Base-by-base conservation (phyloP, 2,329 filamentous ascomycete species). In the Fusarium beomiforme region DNA sequence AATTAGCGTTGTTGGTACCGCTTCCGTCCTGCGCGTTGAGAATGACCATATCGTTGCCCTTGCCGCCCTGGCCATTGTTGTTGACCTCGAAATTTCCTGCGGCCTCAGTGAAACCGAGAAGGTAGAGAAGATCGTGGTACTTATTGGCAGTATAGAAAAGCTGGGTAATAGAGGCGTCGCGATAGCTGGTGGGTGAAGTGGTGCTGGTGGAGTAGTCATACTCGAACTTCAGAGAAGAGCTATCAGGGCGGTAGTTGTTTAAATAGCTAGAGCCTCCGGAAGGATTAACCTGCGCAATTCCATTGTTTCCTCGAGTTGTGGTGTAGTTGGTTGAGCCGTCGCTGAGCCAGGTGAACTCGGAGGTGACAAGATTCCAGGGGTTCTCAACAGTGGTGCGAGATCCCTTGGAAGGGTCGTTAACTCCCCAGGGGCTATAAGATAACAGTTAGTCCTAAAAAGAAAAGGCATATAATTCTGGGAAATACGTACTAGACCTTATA, bases 21-120 rank as follows among this genome's bases (percentile, higher is more conserved):
- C 81, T 81, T 33, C 86, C 87, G 61, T 90, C 88, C 71, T 90
- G 88, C 0, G 87, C 78, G 67, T 88, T 88, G 41, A 89, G 80
- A 61, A 87, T 87, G 39, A 88, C 85, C 46, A 82, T 83, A 70
- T 90, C 88, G 54, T 79, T 80, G 16, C 83, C 87, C 8, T 69
- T 44, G 21, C 88, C 88, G 6, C 88, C 88, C 42, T 81, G 77
- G 46, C 83, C 85, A 66, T 86, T 83, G 81, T 89, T 90, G 80
- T 88, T 86, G 56, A 78, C 73, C 78, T 90, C 84, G 77, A 90
- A 90, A 79, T 90, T 90, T 9, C 88, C 88, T 2, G 88, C 87
- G 2, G 70, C 77, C 77, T 90, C 88, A 37, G 81, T 86, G 78
- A 90, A 90, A 8, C 88, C 88, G 1, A 90, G 84, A 9, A 80